Conservation (phyloP, 257 asterid species). For the Penstemon barbatus region DNA sequence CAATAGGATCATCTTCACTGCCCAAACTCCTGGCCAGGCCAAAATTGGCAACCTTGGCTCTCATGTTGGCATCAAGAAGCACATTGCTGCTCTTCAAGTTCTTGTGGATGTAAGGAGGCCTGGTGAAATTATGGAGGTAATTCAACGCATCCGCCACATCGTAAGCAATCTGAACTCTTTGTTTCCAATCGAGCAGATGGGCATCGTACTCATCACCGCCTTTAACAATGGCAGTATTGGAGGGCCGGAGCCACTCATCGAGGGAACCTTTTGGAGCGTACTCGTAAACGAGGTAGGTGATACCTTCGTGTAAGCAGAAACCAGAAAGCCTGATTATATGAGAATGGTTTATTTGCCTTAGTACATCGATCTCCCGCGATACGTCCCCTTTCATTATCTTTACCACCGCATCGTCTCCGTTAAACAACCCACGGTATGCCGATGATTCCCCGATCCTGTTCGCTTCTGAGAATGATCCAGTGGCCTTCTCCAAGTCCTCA, state of each 20-base stretch:
- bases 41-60: slow-evolving; percentile 55
- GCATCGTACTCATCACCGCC: background rate
- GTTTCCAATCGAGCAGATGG: slow-evolving; percentile 48
- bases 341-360: slow-evolving; percentile 55
- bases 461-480: slow-evolving; percentile 43
- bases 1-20: background rate
- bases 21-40: slow-evolving; percentile 43
- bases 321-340: slow-evolving; percentile 59
- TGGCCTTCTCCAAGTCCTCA: slow-evolving; percentile 54
- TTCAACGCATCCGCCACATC: slow-evolving; percentile 61
- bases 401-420: slow-evolving; percentile 60
- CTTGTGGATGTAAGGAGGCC: slow-evolving; percentile 64
- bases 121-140: slow-evolving; percentile 64
- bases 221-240: background rate
- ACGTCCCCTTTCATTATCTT: slow-evolving; percentile 62
- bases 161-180: slow-evolving; percentile 52
- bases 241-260: slow-evolving; percentile 36
- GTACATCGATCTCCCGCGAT: slow-evolving; percentile 44
- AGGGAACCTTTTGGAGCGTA: slow-evolving; percentile 56
- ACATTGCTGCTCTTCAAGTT: slow-evolving; percentile 55
- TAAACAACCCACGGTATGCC: slow-evolving; percentile 44
- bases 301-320: slow-evolving; percentile 52
- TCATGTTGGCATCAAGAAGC: slow-evolving; percentile 47
- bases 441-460: slow-evolving; percentile 50
- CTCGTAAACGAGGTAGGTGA: slow-evolving; percentile 62